Evolutionary conservation across 768 basidiomycete genomes (phyloP), one percentile per base, ranked within the genome.

Genomic region (Termitomyces sp.): DNA sequence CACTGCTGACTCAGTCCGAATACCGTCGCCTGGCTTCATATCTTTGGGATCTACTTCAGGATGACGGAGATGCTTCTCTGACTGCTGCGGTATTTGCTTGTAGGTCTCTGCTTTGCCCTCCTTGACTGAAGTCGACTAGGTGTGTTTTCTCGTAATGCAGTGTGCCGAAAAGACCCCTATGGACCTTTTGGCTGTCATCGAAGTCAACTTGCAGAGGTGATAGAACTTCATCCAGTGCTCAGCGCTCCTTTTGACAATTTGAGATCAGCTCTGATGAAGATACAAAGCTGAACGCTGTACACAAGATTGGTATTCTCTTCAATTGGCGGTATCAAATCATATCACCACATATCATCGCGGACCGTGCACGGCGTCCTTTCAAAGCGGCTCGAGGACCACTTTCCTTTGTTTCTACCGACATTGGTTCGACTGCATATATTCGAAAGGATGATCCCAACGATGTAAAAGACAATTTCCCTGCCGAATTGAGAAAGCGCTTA

Each of bases 321-420:
- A 85, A 85, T 58, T 87, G 87, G 84, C 81, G 90, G 29, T 88
- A 84, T 65, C 88, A 91, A 69, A 77, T 92, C 38, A 71, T 85
- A 54, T 81, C 84, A 3, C 88, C 88, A 67, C 80, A 79, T 43
- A 80, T 85, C 48, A 72, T 91, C 29, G 70, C 78, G 3, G 89
- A 91, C 68, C 81, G 85, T 46, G 73, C 74, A 0, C 85, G 84
- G 65, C 82, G 88, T 29, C 86, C 89, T 0, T 92, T 93, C 75
- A 89, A 85, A 66, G 70, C 86, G 17, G 81, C 86, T n/a, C 80
- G 87, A n/a, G 82, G 79, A 9, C 86, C 86, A 1, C 78, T 92
- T n/a, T 76, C 86, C 0, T 93, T 91, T 66, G 81, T 91, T 12
- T 82, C 89, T 0, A 89, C 88, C 0, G 89, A 92, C 65, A 86